These are phyloP conservation scores for Ophioceras dolichostomum DNA, from an alignment of 2,329 filamentous ascomycete genomes.

Conservation along the genomic window DNA sequence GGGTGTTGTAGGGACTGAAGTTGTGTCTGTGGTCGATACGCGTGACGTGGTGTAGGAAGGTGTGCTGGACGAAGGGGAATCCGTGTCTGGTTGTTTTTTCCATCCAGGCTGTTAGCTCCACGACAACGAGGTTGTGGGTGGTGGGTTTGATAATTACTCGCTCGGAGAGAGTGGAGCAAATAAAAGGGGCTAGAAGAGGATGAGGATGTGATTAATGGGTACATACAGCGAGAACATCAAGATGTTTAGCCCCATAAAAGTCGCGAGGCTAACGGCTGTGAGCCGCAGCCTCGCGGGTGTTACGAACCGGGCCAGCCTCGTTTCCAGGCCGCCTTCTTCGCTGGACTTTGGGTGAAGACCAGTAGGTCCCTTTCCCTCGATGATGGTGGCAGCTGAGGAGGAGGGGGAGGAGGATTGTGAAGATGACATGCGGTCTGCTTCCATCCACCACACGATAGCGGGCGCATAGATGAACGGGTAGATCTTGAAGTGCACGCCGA, in stretches of 20 bases:
- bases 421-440: constrained; percentile 31
- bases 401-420: background rate
- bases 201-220: background rate
- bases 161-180: constrained; percentile 1
- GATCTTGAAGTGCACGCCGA: constrained; percentile 94
- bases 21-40: constrained; percentile 96
- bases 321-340: too few relatives aligned
- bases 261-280: constrained; percentile 51
- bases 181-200: constrained; percentile 5
- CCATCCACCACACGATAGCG: constrained; percentile 71
- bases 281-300: constrained; percentile 45
- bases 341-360: too few relatives aligned
- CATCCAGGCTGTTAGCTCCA: constrained; percentile 7
- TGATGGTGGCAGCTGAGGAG: background rate
- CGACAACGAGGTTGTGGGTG: too few relatives aligned
- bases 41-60: constrained; percentile 83
- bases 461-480: constrained; percentile 95
- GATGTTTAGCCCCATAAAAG: constrained; percentile 63
- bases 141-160: too few relatives aligned
- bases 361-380: too few relatives aligned
- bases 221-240: constrained; percentile 66
- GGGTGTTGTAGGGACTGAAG: constrained; percentile 90
- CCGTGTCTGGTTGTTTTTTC: too few relatives aligned
- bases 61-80: constrained; percentile 72
- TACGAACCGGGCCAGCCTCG: constrained; percentile 25